Percentiles rank a stretch among this genome's conserved stretches.
These are phyloP conservation scores for Miscanthus lutarioriparius DNA, from an alignment of 176 grass and related monocot genomes.

Conservation along the genomic window DNA sequence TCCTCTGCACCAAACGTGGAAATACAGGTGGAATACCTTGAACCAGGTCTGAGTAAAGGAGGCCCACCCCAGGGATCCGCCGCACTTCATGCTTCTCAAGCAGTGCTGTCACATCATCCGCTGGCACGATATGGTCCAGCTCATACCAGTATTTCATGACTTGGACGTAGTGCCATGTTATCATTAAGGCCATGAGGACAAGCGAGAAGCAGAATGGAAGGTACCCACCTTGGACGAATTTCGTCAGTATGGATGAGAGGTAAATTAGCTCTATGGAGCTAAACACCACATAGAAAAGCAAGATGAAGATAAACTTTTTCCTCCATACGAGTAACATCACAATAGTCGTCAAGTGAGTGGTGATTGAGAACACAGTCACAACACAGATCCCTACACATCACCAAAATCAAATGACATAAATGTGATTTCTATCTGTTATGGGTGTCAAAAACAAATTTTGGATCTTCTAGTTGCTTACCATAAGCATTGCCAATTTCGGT, in stretches of 20 bases:
- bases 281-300: constrained; percentile 61
- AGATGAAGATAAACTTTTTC: constrained; percentile 49
- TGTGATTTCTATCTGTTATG: not conserved
- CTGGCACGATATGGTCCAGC: constrained; percentile 46
- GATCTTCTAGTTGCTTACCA: constrained; percentile 38
- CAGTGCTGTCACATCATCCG: constrained; percentile 15
- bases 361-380: constrained; percentile 73
- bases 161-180: constrained; percentile 63
- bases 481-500: constrained; percentile 73
- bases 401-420: not conserved
- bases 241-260: constrained; percentile 64
- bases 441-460: not conserved
- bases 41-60: constrained; percentile 72
- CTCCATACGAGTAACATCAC: constrained; percentile 90
- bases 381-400: constrained; percentile 63
- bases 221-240: constrained; percentile 70
- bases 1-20: constrained; percentile 57
- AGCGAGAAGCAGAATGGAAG: constrained; percentile 58
- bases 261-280: constrained; percentile 53
- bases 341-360: constrained; percentile 65
- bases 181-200: constrained; percentile 64
- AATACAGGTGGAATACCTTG: constrained; percentile 80
- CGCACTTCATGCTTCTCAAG: constrained; percentile 44
- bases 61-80: constrained; percentile 55
- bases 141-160: constrained; percentile 57